Evolutionary conservation across 176 grass and related monocot genomes (phyloP).

Genomic region (Lolium rigidum): DNA sequence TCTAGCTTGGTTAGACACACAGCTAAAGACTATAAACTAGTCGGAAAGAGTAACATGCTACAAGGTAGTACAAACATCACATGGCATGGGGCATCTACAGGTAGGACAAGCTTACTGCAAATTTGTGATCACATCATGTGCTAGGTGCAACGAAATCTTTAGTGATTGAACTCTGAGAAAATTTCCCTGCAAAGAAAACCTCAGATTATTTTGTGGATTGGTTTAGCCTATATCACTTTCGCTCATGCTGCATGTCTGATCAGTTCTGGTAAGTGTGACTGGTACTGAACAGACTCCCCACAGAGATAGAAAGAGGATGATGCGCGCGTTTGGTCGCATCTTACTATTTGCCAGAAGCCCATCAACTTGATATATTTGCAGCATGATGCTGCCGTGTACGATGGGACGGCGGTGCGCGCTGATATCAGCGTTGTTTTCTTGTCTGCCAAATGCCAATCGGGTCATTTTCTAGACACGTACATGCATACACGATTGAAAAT

Average conservation of each 20-base stretch:
- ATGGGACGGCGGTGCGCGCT: neutral
- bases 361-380: neutral
- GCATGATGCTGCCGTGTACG: neutral
- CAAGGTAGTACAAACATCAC: too few relatives aligned
- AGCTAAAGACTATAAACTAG: neutral
- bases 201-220: neutral
- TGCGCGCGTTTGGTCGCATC: neutral
- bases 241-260: neutral
- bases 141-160: too few relatives aligned
- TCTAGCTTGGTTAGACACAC: too few relatives aligned
- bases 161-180: too few relatives aligned
- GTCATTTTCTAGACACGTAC: constrained; percentile 13
- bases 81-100: too few relatives aligned
- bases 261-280: neutral
- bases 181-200: neutral
- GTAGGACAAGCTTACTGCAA: too few relatives aligned
- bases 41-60: neutral
- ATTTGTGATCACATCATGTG: too few relatives aligned
- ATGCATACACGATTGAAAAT: neutral
- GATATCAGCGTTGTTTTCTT: constrained; percentile 33
- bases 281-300: too few relatives aligned
- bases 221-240: neutral
- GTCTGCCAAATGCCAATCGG: constrained; percentile 6
- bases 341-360: neutral
- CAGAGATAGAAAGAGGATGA: neutral